Base-by-base conservation (phyloP, 1,284 basidiomycete species). In the Caloboletus inedulis region DNA sequence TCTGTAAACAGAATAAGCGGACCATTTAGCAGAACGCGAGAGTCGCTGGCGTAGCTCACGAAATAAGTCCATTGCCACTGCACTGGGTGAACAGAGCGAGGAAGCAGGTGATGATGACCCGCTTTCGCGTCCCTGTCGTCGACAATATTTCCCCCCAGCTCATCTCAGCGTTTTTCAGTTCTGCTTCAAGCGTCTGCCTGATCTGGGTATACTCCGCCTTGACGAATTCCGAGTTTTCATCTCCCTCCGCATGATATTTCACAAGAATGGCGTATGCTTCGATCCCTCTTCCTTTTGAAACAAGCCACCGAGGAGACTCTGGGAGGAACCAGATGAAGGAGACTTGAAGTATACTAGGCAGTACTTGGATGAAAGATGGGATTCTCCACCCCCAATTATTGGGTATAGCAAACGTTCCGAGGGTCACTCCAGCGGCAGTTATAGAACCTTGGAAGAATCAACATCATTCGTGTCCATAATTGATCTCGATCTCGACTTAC, bases 221-320 rank as follows among this genome's bases (percentile, higher is more conserved):
- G 43, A 55, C 59, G 9, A 64, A 62, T 16, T 58, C 51, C n/a
- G 58, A 61, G 14, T 47, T 35, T 47, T 47, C 31, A 8, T 60
- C 41, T 7, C 58, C 55, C 13, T 62, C 59, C 18, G 43, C 59
- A 19, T 61, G 61, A 18, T 63, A 61, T n/a, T 53, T 63, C 0
- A 52, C 56, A 8, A 63, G 50, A 27, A 61, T 37, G 21, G 48
- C n/a, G 1, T 43, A 41, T 2, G 60, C 58, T 31, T 82, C 76
- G 1, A 75, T 73, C 3, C 67, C 69, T n/a, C 76, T 70, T 8
- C 78, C 79, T 45, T 76, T 77, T 19, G 76, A 74, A 46, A 84
- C 69, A 13, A 84, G 71, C 79, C 79, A 85, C 53, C 83, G 76
- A 37, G 82, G 82, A 1, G 78, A 81, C 61, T 85, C 80, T 5